Evolutionary conservation across 75 land plant species (phyloP), one percentile per base, ranked within the genome.

Genomic region (Selaginella tamariscina): DNA sequence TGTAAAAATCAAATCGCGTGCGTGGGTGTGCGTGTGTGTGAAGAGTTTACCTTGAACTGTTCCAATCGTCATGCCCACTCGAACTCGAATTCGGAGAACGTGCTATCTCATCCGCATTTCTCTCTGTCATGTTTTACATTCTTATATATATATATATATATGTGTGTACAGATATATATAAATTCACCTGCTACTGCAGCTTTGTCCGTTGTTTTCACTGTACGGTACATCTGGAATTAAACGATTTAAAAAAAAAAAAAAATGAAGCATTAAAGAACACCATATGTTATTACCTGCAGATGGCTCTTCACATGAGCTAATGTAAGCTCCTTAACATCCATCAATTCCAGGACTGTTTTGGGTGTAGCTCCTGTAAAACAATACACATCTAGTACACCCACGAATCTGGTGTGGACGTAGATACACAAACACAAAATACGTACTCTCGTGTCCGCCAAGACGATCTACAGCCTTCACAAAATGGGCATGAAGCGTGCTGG

Each of bases 281-380:
- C n/a, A n/a, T n/a, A n/a, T n/a, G n/a, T n/a, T n/a, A 59, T 2
- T 59, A 59, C 62, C 26, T 59, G 62, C 18, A 59, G 62, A 59
- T 59, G 62, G 62, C 62, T 59, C 23, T 59, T 27, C 23, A 59
- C 62, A n/a, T 59, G 62, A 26, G 62, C 62, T 5, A 59, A 21
- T n/a, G 62, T 59, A 21, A 59, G 62, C 62, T 59, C 62, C 62
- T 59, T 59, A 9, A 59, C 62, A n/a, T 59, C 23, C 62, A 59
- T 59, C 27, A 59, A 26, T 27, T 59, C 62, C 62, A 59, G 62
- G 23, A 59, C 62, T n/a, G 62, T 59, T n/a, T 59, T 59, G 23
- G 62, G 62, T n/a, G 62, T 59, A 23, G 62, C 62, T 59, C 62
- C 62, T 59, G 62, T 23, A 59, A 23, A 21, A n/a, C 8, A 59